Evolutionary conservation across 2,329 filamentous ascomycete species (phyloP), one percentile per base, ranked within the genome.

Genomic region (Aspergillus texensis): DNA sequence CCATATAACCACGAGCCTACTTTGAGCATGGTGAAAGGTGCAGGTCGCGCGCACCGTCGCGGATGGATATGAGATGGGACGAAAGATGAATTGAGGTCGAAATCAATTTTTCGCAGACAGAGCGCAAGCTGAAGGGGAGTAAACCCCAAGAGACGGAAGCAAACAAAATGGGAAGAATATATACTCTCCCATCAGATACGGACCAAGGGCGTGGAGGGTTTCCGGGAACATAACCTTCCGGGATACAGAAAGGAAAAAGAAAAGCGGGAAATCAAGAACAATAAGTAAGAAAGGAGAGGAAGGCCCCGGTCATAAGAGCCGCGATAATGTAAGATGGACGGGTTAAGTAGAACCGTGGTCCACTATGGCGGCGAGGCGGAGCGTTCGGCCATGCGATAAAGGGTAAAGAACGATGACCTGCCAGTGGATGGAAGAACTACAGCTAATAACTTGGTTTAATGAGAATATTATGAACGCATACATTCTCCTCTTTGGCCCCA

Each of bases 1-100:
- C 75, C 76, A 64, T 79, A 80, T n/a, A 82, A 72, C 80, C 80
- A 82, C 60, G 78, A 78, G 59, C 79, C 79, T 59, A 81, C 74
- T 55, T 75, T 72, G 59, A 79, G 70, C 79, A 81, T 81, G n/a
- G 59, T 69, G 63, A 53, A 45, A 46, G 55, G 24, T 36, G 43
- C 34, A 50, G 30, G 24, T 39, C 36, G 26, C 41, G 43, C 28
- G 8, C 39, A 45, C 43, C 43, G 26, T 26, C 24, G 36, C 26
- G 46, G 36, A 53, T 24, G n/a, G 21, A 50, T 36, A 28, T 32
- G 36, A 43, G 21, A 36, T 41, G 59, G 59, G 24, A 61, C 34
- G 62, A 57, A 26, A 30, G 24, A 53, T 39, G 10, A 5, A 52
- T 26, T 46, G 46, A 43, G 59, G 48, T 28, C 28, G 21, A 30